Evolutionary conservation across 768 basidiomycete genomes (phyloP).

Genomic region (Lactarius tabidus): DNA sequence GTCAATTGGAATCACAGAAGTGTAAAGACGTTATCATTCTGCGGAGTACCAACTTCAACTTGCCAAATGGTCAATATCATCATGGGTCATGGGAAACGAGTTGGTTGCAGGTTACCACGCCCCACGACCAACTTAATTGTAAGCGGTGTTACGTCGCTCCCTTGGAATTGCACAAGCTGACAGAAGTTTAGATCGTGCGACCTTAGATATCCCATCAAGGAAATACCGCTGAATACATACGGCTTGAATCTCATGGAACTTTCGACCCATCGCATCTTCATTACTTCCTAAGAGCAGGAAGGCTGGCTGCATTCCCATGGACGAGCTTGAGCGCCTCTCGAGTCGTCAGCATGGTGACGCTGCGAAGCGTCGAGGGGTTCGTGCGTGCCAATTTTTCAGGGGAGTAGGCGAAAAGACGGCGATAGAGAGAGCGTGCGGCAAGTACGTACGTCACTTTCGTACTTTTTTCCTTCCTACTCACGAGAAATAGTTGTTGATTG

Average conservation of each 20-base stretch:
- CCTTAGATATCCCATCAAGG: slow-evolving; percentile 5
- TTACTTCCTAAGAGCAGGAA: slow-evolving; percentile 8
- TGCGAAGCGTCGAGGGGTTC: slow-evolving; percentile 3
- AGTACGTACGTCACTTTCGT: slow-evolving; percentile 8
- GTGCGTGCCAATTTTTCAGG: slow-evolving; percentile 5
- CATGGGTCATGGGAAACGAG: not conserved
- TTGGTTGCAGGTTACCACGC: not conserved
- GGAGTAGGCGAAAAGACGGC: slow-evolving; percentile 14
- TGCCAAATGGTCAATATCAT: not conserved
- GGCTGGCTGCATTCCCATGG: slow-evolving; percentile 12
- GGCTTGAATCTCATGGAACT: slow-evolving; percentile 9
- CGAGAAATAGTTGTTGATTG: slow-evolving; percentile 1
- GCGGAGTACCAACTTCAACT: slow-evolving; percentile 1
- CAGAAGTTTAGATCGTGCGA: slow-evolving; percentile 4
- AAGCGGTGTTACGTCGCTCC: slow-evolving; percentile 5
- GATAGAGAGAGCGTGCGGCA: slow-evolving; percentile 11
- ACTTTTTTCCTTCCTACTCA: slow-evolving; percentile 6
- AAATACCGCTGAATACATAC: slow-evolving; percentile 1
- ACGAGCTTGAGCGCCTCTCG: not conserved
- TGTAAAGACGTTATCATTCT: not conserved
- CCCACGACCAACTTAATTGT: slow-evolving; percentile 1
- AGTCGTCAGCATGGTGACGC: slow-evolving; percentile 1
- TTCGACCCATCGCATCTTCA: slow-evolving; percentile 9
- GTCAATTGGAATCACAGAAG: not conserved
- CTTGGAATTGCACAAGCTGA: not conserved